Base-by-base conservation (phyloP, 257 asterid genomes). In the Asclepias syriaca region DNA sequence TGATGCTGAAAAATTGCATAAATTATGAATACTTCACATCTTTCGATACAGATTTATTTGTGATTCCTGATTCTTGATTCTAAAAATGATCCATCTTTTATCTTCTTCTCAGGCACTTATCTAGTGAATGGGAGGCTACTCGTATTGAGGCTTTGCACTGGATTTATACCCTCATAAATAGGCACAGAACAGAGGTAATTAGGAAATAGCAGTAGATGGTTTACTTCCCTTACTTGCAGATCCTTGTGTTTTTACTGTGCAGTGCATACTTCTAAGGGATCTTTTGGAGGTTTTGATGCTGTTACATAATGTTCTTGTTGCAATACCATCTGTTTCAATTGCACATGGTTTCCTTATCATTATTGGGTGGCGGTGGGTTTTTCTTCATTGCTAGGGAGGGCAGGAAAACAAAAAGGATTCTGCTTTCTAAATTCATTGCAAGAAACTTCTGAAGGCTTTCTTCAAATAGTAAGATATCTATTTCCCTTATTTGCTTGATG, bases 71-170 rank as follows among this genome's bases (percentile, higher is more conserved):
- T 66, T 56, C 18, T 45, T 40, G 58, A 51, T 46, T 69, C 65
- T n/a, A 9, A 37, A n/a, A 18, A 16, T 53, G 48, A 51, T 54
- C 13, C 54, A 22, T 43, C 50, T 39, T 67, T 68, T 58, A 14
- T 77, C 63, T 79, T 56, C 78, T 32, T 78, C 75, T 68, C 85
- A 95, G 99, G 82, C 95, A 92, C 84, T 83, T 95, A 68, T 86
- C 95, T 75, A 87, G 91, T 82, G 98, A 92, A 77, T 95, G 91
- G 90, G 99, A 92, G 85, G 98, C 99, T 72, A 90, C 98, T 37
- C 97, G 99, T 39, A 92, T 92, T 79, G 99, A 95, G 86, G 93
- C 99, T 75, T 82, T 95, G 83, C 89, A 90, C 76, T 95, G 99
- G 99, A 90, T 95, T 79, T 84, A 87, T 66, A 82, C 84, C 75